Percentiles rank a stretch among this genome's conserved stretches.
phyloP scores from a whole-genome alignment of 1,284 basidiomycete genomes.

The Leccinum huronense region DNA sequence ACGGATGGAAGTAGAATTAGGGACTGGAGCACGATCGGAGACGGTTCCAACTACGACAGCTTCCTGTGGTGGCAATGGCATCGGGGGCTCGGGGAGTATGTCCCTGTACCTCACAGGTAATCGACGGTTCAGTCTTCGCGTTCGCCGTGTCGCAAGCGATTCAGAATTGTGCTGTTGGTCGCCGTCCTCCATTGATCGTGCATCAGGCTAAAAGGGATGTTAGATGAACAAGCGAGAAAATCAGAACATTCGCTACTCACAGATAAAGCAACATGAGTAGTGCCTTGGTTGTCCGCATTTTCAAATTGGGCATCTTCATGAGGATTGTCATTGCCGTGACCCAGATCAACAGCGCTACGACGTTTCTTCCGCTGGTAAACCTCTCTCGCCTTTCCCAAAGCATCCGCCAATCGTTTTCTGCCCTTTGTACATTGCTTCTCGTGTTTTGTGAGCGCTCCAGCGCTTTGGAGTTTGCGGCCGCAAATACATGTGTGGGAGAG shows the following conservation, averaged over 20 bases:
- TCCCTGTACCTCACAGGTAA: background rate
- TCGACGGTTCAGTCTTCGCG: background rate
- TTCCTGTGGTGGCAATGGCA: background rate
- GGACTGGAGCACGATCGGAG: background rate
- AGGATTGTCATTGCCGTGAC: background rate
- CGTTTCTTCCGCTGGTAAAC: background rate
- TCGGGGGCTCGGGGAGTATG: background rate
- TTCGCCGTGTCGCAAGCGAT: background rate
- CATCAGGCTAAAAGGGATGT: background rate
- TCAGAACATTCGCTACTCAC: background rate
- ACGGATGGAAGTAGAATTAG: background rate
- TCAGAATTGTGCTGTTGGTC: background rate
- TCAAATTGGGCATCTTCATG: background rate
- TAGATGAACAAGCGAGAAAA: background rate
- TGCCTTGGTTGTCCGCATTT: background rate
- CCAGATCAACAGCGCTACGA: background rate
- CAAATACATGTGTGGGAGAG: background rate
- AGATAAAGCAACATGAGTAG: background rate
- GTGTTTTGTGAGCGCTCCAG: slow-evolving; percentile 2
- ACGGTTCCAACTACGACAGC: background rate
- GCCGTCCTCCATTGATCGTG: background rate
- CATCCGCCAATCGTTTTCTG: background rate
- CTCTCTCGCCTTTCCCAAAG: background rate
- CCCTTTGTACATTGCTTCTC: background rate
- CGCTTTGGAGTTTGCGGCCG: background rate